These are phyloP conservation scores for Penicillium canariense DNA, from an alignment of 495 filamentous ascomycete species.

Conservation along the genomic window DNA sequence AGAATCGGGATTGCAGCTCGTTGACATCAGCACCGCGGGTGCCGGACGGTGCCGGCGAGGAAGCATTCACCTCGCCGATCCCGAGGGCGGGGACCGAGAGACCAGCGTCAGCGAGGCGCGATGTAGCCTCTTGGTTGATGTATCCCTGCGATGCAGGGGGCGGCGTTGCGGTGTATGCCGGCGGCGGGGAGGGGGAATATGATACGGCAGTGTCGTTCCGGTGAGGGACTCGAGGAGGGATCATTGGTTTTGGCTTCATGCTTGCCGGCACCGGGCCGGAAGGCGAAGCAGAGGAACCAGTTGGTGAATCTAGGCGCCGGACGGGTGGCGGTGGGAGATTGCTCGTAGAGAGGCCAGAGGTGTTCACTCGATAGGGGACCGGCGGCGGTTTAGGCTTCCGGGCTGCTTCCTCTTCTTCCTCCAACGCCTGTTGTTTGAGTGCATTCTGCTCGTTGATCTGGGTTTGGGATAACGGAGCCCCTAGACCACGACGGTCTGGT, in stretches of 20 bases:
- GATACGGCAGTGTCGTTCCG: conserved; percentile 52
- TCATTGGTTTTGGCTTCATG: conserved; percentile 45
- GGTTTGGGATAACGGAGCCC: conserved; percentile 44
- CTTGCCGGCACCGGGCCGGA: conserved; percentile 21
- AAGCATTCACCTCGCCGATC: conserved; percentile 50
- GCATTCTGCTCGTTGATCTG: conserved; percentile 34
- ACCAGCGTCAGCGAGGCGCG: conserved; percentile 70
- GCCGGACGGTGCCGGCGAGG: neutral
- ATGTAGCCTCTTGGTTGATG: conserved; percentile 67
- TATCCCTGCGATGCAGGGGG: conserved; percentile 34
- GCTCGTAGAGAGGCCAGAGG: conserved; percentile 65
- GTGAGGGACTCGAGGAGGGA: conserved; percentile 76
- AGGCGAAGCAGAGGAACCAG: conserved; percentile 23
- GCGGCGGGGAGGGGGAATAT: conserved; percentile 49
- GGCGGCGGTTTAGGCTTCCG: conserved; percentile 52
- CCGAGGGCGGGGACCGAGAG: conserved; percentile 80
- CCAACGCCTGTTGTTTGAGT: conserved; percentile 35
- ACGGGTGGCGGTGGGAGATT: conserved; percentile 71
- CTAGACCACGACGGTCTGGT: conserved; percentile 47
- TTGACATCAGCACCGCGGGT: conserved; percentile 44
- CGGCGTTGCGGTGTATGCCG: conserved; percentile 45
- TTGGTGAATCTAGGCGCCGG: conserved; percentile 49
- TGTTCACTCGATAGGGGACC: conserved; percentile 67
- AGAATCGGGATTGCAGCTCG: conserved; percentile 69
- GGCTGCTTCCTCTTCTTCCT: conserved; percentile 36